These are phyloP conservation scores for Gossypium trilobum DNA, from an alignment of 441 rosid species.

Conservation along the genomic window DNA sequence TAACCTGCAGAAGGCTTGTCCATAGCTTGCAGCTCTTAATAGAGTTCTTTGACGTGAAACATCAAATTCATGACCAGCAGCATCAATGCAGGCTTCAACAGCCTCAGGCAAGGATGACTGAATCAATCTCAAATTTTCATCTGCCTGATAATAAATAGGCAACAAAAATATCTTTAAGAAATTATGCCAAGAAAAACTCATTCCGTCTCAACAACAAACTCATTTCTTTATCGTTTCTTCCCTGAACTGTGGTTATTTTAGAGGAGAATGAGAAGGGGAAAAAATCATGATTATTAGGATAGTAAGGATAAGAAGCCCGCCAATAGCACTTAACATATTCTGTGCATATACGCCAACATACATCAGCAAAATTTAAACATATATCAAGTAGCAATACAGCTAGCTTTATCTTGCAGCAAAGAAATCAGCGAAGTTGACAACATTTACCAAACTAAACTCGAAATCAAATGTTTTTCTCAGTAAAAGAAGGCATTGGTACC, in stretches of 20 bases:
- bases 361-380: background rate
- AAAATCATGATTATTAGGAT: background rate
- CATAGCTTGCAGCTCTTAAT: conserved; percentile 95
- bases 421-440: background rate
- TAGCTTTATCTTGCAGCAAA: background rate
- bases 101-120: conserved; percentile 82
- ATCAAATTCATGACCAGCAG: conserved; percentile 92
- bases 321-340: background rate
- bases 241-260: background rate
- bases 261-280: background rate
- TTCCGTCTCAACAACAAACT: background rate
- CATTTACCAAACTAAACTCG: background rate
- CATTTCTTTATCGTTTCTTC: conserved; percentile 3
- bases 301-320: background rate
- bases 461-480: background rate
- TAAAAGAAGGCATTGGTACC: conserved; percentile 32
- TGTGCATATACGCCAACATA: background rate
- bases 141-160: conserved; percentile 58
- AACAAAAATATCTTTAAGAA: conserved; percentile 10
- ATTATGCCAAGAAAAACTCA: background rate
- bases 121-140: conserved; percentile 90
- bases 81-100: conserved; percentile 91
- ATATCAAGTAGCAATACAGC: background rate
- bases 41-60: conserved; percentile 67
- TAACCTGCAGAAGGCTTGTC: conserved; percentile 98